A percentile compares a stretch with the other conserved stretches of the same genome.
phyloP scores from a whole-genome alignment of 129 eudicot species.

The Artemisia tridentata region DNA sequence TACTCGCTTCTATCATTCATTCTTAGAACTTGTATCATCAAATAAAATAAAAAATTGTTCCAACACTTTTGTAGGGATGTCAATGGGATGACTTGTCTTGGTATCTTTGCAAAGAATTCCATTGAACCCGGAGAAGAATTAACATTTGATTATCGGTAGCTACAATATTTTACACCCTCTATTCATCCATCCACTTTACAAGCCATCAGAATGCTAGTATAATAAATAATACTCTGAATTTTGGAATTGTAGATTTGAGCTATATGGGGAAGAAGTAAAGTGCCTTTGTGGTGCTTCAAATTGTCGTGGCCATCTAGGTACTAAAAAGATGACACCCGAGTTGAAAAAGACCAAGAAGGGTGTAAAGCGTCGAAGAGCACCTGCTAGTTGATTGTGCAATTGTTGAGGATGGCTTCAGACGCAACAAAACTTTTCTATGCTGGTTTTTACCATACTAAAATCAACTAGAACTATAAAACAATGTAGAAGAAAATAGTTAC shows the following conservation, averaged over 20 bases:
- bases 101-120: slow-evolving; percentile 67
- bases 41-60: not conserved
- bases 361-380: slow-evolving; percentile 46
- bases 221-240: not conserved
- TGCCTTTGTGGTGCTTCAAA: slow-evolving; percentile 72
- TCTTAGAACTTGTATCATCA: not conserved
- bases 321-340: slow-evolving; percentile 33
- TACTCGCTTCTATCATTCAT: not conserved
- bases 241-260: slow-evolving; percentile 54
- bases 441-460: not conserved
- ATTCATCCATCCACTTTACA: not conserved
- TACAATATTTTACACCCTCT: not conserved
- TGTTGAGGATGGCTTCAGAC: not conserved
- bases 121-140: slow-evolving; percentile 67
- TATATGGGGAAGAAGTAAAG: slow-evolving; percentile 61
- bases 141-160: slow-evolving; percentile 75
- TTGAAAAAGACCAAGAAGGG: slow-evolving; percentile 41
- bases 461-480: not conserved
- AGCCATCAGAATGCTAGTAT: not conserved
- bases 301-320: slow-evolving; percentile 71
- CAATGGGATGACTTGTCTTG: slow-evolving; percentile 72
- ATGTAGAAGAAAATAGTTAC: not conserved
- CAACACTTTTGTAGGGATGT: slow-evolving; percentile 53
- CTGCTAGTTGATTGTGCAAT: not conserved
- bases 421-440: not conserved